These are phyloP conservation scores for Hypoxylon cercidicola DNA, from an alignment of 495 filamentous ascomycete species.

Conservation along the genomic window DNA sequence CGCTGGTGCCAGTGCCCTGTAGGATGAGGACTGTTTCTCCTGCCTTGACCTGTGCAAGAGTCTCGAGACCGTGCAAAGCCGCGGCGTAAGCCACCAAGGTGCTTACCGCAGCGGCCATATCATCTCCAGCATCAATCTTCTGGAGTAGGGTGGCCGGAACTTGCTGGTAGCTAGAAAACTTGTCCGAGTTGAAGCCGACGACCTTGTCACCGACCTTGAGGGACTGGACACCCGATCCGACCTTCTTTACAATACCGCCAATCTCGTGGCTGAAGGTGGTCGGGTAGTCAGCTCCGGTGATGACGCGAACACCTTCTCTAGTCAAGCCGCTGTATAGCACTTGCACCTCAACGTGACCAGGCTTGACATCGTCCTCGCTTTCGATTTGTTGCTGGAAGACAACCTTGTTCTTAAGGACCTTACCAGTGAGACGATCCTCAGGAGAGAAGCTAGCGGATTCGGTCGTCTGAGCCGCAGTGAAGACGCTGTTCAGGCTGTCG, in stretches of 20 bases:
- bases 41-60: slow-evolving; percentile 22
- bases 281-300: slow-evolving; percentile 37
- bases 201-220: slow-evolving; percentile 24
- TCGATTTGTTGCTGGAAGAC: slow-evolving; percentile 13
- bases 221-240: slow-evolving; percentile 23
- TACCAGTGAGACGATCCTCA: slow-evolving; percentile 5
- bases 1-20: slow-evolving; percentile 43
- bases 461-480: slow-evolving; percentile 31
- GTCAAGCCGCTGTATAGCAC: slow-evolving; percentile 36
- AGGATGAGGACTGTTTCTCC: slow-evolving; percentile 31
- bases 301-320: slow-evolving; percentile 36
- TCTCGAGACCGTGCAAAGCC: slow-evolving; percentile 33
- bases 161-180: slow-evolving; percentile 34
- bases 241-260: slow-evolving; percentile 27
- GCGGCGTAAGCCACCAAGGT: slow-evolving; percentile 14
- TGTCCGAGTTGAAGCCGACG: slow-evolving; percentile 30
- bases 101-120: slow-evolving; percentile 13
- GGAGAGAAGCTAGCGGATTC: slow-evolving; percentile 4
- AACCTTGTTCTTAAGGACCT: slow-evolving; percentile 16
- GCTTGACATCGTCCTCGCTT: slow-evolving; percentile 18
- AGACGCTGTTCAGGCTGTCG: slow-evolving; percentile 38
- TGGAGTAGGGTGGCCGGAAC: slow-evolving; percentile 17
- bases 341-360: slow-evolving; percentile 36
- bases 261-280: slow-evolving; percentile 41
- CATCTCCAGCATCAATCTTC: slow-evolving; percentile 6